Percentiles rank a stretch among this genome's conserved stretches.
Conservation (phyloP, 2,329 filamentous ascomycete species). For the Nemania diffusa region DNA sequence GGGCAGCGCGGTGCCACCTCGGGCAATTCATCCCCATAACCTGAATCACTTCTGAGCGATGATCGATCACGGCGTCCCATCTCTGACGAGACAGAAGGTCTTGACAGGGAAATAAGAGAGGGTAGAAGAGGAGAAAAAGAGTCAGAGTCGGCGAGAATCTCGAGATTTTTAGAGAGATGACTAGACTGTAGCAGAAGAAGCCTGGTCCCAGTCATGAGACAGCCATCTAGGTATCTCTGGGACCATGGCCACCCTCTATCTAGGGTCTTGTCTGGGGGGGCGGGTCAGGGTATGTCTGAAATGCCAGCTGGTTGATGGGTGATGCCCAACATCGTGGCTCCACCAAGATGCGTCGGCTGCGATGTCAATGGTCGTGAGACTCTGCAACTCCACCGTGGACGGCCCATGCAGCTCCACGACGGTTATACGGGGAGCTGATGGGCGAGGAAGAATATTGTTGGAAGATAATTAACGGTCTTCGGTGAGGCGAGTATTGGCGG, state of each 20-base stretch:
- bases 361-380: constrained; percentile 44
- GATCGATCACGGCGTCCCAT: constrained; percentile 52
- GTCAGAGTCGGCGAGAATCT: constrained; percentile 26
- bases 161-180: constrained; percentile 25
- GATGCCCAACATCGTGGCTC: constrained; percentile 49
- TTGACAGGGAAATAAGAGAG: constrained; percentile 36
- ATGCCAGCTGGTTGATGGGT: constrained; percentile 44
- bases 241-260: constrained; percentile 19
- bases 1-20: constrained; percentile 46
- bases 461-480: constrained; percentile 31
- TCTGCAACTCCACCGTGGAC: constrained; percentile 40
- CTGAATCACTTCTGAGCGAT: constrained; percentile 51
- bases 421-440: constrained; percentile 21
- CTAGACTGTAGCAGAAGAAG: constrained; percentile 32
- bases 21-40: constrained; percentile 51
- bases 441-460: constrained; percentile 10
- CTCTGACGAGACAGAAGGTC: constrained; percentile 46
- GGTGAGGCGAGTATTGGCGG: constrained; percentile 45
- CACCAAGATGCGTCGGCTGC: constrained; percentile 47
- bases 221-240: constrained; percentile 15
- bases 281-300: constrained; percentile 28
- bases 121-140: constrained; percentile 37
- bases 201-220: constrained; percentile 28
- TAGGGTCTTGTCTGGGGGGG: constrained; percentile 34
- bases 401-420: constrained; percentile 39